phyloP scores from a whole-genome alignment of 306 rosid species.

The Potentilla sterilis region DNA sequence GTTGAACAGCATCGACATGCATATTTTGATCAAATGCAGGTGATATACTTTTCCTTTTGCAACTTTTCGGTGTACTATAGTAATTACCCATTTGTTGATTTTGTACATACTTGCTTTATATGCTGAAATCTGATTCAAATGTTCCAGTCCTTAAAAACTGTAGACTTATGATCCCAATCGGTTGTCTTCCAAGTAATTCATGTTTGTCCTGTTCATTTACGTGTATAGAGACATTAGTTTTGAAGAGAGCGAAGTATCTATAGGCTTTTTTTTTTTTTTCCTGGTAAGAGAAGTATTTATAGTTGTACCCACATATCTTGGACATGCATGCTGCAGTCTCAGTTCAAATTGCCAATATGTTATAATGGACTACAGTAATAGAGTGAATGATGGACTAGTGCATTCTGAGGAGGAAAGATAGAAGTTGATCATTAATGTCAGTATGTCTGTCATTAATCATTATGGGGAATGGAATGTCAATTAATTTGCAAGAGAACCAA shows the following conservation, averaged over 20 bases:
- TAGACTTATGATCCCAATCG: slow-evolving; percentile 1
- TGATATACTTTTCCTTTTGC: slow-evolving; percentile 16
- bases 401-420: background rate
- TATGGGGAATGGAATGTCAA: background rate
- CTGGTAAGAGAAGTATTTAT: background rate
- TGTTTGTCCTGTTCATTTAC: background rate
- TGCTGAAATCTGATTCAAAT: slow-evolving; percentile 2
- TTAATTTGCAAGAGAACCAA: background rate
- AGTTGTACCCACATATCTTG: background rate
- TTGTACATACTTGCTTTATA: background rate
- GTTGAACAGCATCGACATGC: slow-evolving; percentile 78
- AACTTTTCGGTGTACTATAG: slow-evolving; percentile 3
- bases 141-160: background rate
- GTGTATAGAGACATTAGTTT: background rate
- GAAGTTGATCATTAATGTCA: background rate
- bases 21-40: slow-evolving; percentile 95
- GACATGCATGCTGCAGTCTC: background rate
- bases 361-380: background rate
- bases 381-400: background rate
- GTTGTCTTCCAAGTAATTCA: background rate
- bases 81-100: background rate
- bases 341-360: background rate
- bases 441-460: background rate
- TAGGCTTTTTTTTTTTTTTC: no score
- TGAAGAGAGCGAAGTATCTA: background rate